Percentiles rank a stretch among this genome's conserved stretches.
Conservation (phyloP, 2,329 filamentous ascomycete genomes). For the Plenodomus lindquistii region DNA sequence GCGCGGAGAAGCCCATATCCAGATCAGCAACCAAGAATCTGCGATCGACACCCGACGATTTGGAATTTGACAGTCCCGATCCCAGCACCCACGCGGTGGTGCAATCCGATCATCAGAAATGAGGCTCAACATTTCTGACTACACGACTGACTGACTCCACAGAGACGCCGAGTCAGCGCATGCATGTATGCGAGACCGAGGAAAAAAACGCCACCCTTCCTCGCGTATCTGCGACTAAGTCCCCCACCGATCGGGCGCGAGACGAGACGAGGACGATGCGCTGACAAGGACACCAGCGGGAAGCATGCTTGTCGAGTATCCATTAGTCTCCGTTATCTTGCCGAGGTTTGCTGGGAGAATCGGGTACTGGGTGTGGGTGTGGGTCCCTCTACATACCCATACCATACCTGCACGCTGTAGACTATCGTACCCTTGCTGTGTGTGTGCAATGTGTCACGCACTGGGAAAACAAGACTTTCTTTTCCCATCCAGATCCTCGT, state of each 20-base stretch:
- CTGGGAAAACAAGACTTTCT: conserved; percentile 1
- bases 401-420: background rate
- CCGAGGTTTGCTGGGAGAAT: background rate
- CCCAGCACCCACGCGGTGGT: conserved; percentile 1
- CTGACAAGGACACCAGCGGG: conserved; percentile 4
- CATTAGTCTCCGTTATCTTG: background rate
- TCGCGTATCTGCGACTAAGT: conserved; percentile 10
- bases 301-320: background rate
- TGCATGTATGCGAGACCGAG: background rate
- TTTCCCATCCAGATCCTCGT: conserved; percentile 3
- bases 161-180: no score
- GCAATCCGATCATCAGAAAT: conserved; percentile 2
- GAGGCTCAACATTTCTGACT: conserved; percentile 10
- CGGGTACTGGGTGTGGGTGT: background rate
- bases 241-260: background rate
- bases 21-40: background rate
- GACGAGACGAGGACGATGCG: background rate
- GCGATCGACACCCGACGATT: background rate
- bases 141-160: background rate
- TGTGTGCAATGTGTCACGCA: conserved; percentile 15
- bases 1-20: no score
- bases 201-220: background rate
- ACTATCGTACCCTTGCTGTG: no score
- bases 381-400: background rate
- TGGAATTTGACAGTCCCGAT: background rate